Evolutionary conservation across 257 asterid genomes (phyloP), one percentile per base, ranked within the genome.

Genomic region (Scutellaria minor): DNA sequence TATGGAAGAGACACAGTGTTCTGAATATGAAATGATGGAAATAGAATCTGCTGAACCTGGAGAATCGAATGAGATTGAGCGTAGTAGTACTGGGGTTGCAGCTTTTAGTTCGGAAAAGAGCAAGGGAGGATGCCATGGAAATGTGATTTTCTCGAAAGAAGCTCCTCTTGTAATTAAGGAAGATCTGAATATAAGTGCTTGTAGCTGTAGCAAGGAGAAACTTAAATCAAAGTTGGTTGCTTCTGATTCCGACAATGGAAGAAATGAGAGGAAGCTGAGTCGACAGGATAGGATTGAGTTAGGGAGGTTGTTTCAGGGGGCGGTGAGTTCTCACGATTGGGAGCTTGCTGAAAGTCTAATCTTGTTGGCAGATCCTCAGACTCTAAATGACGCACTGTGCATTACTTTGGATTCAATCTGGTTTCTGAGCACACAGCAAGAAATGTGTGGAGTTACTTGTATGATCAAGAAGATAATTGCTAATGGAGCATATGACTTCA

Each of bases 241-340:
- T 64, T 78, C 87, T 62, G 85, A 82, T 52, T 75, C 81, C 2
- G 86, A 85, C 71, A 56, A 71, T 11, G 89, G 86, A 15, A 88
- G 83, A 73, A 80, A 77, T 62, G 92, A 79, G 64, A 89, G 81
- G 83, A 92, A 85, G 86, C 94, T 88, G 35, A 88, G 90, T 73
- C 83, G 96, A 51, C 96, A 86, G 57, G 96, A 90, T 70, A 86
- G 98, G 67, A 85, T 88, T 14, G 98, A 92, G 82, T 60, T 90
- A 72, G 96, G 96, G 5, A 84, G 94, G 59, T 71, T 92, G 83
- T 92, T 92, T 80, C 96, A 92, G 77, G 92, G 94, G 46, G 96
- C 97, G 59, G 93, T 92, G 81, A 92, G 96, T 79, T 70, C 90
- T 24, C 89, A 81, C 64, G 91, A 89, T 61, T 92, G 98, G 96